Percentiles rank a stretch among this genome's conserved stretches.
Conservation (phyloP, 768 basidiomycete genomes). For the Coprinopsis sp. region DNA sequence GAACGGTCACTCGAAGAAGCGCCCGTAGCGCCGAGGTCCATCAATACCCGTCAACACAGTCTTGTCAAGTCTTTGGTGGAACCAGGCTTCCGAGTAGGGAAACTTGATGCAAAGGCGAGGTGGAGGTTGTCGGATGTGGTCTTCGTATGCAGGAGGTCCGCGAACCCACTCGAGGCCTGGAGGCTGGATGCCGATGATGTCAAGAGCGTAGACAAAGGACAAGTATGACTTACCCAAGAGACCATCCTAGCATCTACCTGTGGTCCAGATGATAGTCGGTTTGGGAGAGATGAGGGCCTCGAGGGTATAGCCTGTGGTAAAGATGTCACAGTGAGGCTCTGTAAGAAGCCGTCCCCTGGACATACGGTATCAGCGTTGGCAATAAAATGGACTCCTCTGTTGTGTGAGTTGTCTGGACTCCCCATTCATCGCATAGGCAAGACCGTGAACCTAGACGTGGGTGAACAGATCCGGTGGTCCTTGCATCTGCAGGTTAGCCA, state of each 20-base stretch:
- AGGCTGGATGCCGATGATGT: neutral
- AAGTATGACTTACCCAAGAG: neutral
- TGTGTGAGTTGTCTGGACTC: neutral
- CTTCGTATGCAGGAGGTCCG: too few species aligned
- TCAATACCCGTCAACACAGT: neutral
- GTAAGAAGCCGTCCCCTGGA: neutral
- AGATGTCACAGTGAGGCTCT: neutral
- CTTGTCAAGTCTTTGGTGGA: neutral
- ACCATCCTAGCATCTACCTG: too few species aligned
- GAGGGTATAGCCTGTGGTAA: neutral
- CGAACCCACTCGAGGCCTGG: too few species aligned
- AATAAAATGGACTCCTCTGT: neutral
- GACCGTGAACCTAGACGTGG: neutral
- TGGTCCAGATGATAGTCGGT: too few species aligned
- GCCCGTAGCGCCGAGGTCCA: neutral
- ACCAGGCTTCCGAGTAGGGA: neutral
- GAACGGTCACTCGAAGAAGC: too few species aligned
- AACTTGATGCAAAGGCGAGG: neutral
- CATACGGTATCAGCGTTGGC: neutral
- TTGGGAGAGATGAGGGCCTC: neutral
- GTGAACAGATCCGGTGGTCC: slow-evolving; percentile 1
- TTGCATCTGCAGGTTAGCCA: too few species aligned
- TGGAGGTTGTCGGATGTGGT: neutral
- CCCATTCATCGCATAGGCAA: neutral
- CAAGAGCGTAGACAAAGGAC: neutral